A percentile compares a stretch with the other conserved stretches of the same genome.
Evolutionary conservation across 495 filamentous ascomycete genomes (phyloP).

Genomic region (Talaromyces nanjingensis): DNA sequence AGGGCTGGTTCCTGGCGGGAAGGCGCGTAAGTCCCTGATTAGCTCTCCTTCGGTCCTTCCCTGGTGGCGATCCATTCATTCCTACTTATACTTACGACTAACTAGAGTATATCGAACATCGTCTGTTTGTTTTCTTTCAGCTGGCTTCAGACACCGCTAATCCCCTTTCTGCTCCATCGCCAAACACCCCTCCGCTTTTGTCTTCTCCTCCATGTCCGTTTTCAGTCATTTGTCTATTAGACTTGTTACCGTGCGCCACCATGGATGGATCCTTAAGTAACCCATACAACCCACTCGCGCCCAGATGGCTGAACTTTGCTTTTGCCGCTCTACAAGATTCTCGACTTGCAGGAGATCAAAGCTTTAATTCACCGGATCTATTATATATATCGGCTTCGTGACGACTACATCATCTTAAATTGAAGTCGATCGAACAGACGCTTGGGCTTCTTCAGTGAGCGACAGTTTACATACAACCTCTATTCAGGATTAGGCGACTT

Average conservation of each 20-base stretch:
- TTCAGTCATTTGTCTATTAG: neutral
- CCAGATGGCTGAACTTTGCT: conserved; percentile 1
- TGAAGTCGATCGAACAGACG: neutral
- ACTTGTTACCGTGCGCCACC: conserved; percentile 1
- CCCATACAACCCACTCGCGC: neutral
- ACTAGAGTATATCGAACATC: neutral
- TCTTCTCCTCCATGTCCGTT: neutral
- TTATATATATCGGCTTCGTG: neutral
- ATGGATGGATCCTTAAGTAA: neutral
- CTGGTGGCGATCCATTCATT: neutral
- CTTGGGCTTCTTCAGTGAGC: neutral
- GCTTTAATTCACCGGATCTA: neutral
- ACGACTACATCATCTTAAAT: neutral
- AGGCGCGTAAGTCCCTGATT: neutral
- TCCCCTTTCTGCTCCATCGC: neutral
- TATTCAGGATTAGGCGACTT: neutral
- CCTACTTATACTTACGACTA: neutral
- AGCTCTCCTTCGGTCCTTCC: neutral
- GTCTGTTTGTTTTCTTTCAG: neutral
- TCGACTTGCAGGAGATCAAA: neutral
- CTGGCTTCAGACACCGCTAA: conserved; percentile 6
- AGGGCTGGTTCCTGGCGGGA: conserved; percentile 6
- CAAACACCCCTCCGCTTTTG: neutral
- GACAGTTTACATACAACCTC: neutral
- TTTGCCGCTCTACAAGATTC: neutral